phyloP scores from a whole-genome alignment of 352 stramenopile genomes.

The Thraustochytrium striatum region DNA sequence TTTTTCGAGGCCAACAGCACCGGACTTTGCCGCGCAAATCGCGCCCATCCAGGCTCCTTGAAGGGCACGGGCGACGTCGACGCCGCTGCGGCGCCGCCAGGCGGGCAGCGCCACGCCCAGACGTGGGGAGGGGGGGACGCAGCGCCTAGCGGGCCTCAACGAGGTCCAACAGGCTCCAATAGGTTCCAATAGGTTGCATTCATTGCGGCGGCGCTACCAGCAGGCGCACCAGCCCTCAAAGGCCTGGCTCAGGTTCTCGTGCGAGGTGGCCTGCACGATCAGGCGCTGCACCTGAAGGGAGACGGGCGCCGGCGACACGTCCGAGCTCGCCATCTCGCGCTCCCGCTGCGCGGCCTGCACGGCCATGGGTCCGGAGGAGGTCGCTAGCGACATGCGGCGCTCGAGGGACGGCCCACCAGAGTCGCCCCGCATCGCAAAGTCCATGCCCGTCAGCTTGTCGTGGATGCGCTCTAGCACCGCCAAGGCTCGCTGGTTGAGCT shows the following conservation, averaged over 20 bases:
- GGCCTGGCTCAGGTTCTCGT: conserved; percentile 97
- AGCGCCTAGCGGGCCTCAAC: no score
- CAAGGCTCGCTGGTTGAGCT: conserved; percentile 58
- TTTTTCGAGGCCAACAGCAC: no score
- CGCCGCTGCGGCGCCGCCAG: no score
- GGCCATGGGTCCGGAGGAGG: neutral
- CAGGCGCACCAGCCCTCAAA: conserved; percentile 97
- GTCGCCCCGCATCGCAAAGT: conserved; percentile 81
- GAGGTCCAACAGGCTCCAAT: no score
- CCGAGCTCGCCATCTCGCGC: neutral
- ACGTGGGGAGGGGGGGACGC: no score
- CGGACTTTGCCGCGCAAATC: no score
- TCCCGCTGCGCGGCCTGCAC: neutral
- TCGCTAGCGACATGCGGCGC: conserved; percentile 52
- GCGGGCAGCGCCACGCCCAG: no score
- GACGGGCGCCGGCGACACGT: conserved; percentile 63
- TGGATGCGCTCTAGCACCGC: conserved; percentile 93
- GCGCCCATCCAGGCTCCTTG: no score
- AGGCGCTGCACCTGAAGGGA: conserved; percentile 92
- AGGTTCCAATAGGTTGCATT: no score
- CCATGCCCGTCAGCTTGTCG: conserved; percentile 95
- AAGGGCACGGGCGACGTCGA: no score
- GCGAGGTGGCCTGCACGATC: conserved; percentile 94
- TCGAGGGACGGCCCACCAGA: no score
- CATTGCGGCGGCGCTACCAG: no score